phyloP scores from a whole-genome alignment of 1,139 yeast genomes.

The Scheffersomyces parashehatae region DNA sequence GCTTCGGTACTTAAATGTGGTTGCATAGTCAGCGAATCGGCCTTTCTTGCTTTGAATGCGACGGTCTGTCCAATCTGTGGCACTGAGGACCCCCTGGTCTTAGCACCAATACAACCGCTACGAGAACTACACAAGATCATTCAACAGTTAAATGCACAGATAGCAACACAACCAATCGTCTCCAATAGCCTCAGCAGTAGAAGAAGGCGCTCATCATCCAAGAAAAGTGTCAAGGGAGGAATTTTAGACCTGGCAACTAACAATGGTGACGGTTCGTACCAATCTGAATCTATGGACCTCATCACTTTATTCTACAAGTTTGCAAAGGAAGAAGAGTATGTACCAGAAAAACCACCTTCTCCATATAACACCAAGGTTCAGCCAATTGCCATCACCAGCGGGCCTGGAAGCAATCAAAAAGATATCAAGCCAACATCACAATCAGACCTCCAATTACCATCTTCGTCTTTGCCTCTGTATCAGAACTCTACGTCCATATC shows the following conservation, averaged over 20 bases:
- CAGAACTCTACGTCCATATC: slow-evolving; percentile 4
- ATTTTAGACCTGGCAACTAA: slow-evolving; percentile 7
- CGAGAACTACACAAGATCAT: slow-evolving; percentile 49
- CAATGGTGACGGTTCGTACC: background rate
- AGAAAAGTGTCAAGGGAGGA: slow-evolving; percentile 12
- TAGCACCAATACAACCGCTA: slow-evolving; percentile 54
- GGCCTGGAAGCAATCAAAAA: background rate
- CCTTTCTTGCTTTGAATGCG: slow-evolving; percentile 23
- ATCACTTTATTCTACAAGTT: slow-evolving; percentile 41
- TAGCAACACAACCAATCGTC: slow-evolving; percentile 3
- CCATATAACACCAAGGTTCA: slow-evolving; percentile 5
- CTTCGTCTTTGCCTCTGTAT: slow-evolving; percentile 1
- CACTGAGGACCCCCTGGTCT: slow-evolving; percentile 26
- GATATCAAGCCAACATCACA: too few relatives aligned
- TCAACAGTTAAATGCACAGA: slow-evolving; percentile 19
- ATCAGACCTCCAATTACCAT: background rate
- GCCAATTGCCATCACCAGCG: slow-evolving; percentile 10
- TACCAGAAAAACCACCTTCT: slow-evolving; percentile 1
- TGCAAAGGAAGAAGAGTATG: slow-evolving; percentile 40
- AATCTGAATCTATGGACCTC: slow-evolving; percentile 34
- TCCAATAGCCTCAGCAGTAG: slow-evolving; percentile 5
- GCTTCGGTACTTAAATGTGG: slow-evolving; percentile 68
- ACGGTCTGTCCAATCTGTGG: slow-evolving; percentile 54
- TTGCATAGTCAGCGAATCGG: slow-evolving; percentile 61
- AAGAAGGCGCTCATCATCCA: slow-evolving; percentile 8